phyloP scores from a whole-genome alignment of 345 rosid genomes.

The Pistacia atlantica region DNA sequence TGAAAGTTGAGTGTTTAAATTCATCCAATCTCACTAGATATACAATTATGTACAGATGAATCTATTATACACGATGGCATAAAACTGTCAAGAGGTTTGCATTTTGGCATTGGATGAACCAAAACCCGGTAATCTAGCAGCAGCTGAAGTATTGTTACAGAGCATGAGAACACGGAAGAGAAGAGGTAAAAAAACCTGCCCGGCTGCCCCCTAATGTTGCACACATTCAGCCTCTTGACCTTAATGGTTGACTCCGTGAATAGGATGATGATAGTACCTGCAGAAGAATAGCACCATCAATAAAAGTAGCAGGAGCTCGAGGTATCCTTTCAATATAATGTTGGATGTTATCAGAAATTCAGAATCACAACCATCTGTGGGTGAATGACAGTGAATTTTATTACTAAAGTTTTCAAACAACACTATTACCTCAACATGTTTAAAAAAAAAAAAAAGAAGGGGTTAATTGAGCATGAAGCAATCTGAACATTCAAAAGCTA shows the following conservation, averaged over 20 bases:
- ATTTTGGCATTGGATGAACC: not conserved
- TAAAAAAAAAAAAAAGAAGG: too few relatives aligned
- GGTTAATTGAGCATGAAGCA: not conserved
- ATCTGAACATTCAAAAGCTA: not conserved
- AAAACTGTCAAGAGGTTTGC: not conserved
- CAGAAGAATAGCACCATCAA: slow-evolving; percentile 16
- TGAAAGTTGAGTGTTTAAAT: not conserved
- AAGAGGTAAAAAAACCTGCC: not conserved
- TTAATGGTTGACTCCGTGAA: slow-evolving; percentile 69
- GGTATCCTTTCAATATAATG: not conserved
- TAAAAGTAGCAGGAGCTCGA: slow-evolving; percentile 6
- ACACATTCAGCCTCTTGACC: slow-evolving; percentile 51
- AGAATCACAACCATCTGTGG: not conserved
- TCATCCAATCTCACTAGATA: not conserved
- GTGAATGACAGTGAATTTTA: not conserved
- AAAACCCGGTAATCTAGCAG: not conserved
- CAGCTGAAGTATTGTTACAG: not conserved
- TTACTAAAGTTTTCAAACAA: not conserved
- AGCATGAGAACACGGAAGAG: not conserved
- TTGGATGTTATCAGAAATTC: not conserved
- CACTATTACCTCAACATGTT: not conserved
- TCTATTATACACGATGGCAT: not conserved
- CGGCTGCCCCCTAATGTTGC: not conserved
- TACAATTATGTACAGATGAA: slow-evolving; percentile 3
- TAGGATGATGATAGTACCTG: slow-evolving; percentile 87